A percentile compares a stretch with the other conserved stretches of the same genome.
phyloP scores from a whole-genome alignment of 2,329 filamentous ascomycete species.

The Helotiales sp. region DNA sequence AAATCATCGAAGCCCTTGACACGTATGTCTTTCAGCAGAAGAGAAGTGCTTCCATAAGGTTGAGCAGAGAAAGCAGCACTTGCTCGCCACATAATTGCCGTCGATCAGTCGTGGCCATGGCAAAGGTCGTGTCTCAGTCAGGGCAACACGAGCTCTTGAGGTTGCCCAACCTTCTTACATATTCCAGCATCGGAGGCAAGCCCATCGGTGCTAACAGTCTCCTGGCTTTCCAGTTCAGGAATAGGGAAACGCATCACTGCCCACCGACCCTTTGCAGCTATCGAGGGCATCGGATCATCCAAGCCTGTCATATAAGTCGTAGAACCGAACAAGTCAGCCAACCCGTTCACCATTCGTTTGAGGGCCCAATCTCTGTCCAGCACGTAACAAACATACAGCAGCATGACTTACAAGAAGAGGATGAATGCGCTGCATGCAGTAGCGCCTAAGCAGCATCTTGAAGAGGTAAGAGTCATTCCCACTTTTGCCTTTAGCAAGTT shows the following conservation, averaged over 20 bases:
- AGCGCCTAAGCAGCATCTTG: neutral
- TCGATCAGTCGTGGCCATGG: neutral
- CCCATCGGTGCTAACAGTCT: neutral
- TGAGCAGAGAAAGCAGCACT: neutral
- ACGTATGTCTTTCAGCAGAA: constrained; percentile 11
- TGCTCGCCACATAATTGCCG: constrained; percentile 2
- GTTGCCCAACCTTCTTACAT: neutral
- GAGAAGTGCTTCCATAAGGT: neutral
- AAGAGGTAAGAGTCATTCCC: neutral
- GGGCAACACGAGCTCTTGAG: neutral
- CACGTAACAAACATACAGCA: constrained; percentile 10
- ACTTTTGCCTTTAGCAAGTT: neutral
- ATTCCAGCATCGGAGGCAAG: neutral
- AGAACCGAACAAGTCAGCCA: constrained; percentile 11
- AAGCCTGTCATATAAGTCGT: constrained; percentile 12
- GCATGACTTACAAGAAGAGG: neutral
- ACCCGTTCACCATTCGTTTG: neutral
- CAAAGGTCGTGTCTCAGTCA: neutral
- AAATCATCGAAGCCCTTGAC: neutral
- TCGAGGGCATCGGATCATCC: neutral
- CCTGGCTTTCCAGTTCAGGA: neutral
- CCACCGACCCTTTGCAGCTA: neutral
- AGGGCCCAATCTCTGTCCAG: constrained; percentile 13
- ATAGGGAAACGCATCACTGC: neutral
- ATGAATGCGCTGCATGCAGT: constrained; percentile 13